Evolutionary conservation across 441 rosid genomes (phyloP), one percentile per base, ranked within the genome.

Genomic region (Flueggea neowawraea): DNA sequence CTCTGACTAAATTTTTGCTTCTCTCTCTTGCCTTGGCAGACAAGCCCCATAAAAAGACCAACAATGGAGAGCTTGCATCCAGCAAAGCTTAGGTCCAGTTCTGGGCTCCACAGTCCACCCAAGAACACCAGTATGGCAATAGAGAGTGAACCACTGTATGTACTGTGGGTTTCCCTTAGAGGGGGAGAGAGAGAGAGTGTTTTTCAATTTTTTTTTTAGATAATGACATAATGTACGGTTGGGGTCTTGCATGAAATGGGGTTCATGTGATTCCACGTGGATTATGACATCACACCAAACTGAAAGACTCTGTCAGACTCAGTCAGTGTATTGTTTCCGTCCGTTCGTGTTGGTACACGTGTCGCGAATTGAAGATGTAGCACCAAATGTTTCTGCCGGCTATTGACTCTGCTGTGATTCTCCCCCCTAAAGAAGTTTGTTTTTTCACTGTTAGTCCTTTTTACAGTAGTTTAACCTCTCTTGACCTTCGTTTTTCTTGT

Each of bases 21-120:
- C 70, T 68, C 54, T 58, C 55, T 61, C 22, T 33, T 11, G 47
- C 55, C 50, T 66, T 50, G 69, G 74, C 81, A 82, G 92, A 75
- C 87, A 77, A 87, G 80, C 68, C 73, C 87, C 86, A 84, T 80
- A 80, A 80, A n/a, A 82, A 75, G 69, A 79, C 82, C 88, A 84
- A 75, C 83, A 69, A 80, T 71, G 86, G 81, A 66, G 84, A 78
- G 89, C 86, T 82, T 63, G 79, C 65, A 75, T 93, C 88, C 93
- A 84, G 94, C 90, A 73, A 77, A 74, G 91, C 90, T 73, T 31
- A 69, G 90, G 90, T 72, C 91, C 86, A 69, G 75, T 59, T 69
- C 57, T 77, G 90, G 97, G 87, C 87, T 80, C 92, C n/a, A n/a
- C n/a, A n/a, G n/a, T n/a, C n/a, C 95, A 85, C 89, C 15, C 28